Base-by-base conservation (phyloP, 164 flowering plant genomes). In the Liriodendron chinense region DNA sequence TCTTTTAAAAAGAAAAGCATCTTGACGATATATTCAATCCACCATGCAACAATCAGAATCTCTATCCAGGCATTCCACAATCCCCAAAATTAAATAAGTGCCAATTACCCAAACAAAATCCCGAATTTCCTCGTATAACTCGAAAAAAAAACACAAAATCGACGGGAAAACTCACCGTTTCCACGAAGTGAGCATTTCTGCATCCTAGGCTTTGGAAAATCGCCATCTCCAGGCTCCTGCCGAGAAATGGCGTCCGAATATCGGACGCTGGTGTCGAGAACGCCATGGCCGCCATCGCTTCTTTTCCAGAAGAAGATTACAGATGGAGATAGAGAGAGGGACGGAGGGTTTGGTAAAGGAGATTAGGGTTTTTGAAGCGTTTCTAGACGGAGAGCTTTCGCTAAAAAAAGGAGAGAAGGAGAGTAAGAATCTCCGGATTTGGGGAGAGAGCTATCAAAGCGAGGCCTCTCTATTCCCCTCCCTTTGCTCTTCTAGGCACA, bases 241-340 rank as follows among this genome's bases (percentile, higher is more conserved):
- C 65, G 69, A 66, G 43, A 28, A 22, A 7, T 10, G 22, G 13
- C 13, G 66, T n/a, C 13, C 66, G 66, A 22, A 13, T 5, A 0
- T 10, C 47, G 47, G 43, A 18, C 28, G 67, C 34, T 20, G 65
- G 20, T 12, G 73, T 43, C 53, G 20, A 12, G 16, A 72, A 61
- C 22, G 53, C 21, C 12, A 53, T 72, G 24, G 74, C 49, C 22
- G 66, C 66, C 74, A 72, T 72, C 47, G 16, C 69, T 64, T 64
- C 21, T 8, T 20, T 2, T 34, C 43, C 43, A 34, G 43, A 63
- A n/a, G 4, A 22, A 20, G 65, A 10, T 20, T 63, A n/a, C 9
- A 20, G 9, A 63, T 34, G 65, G 24, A 63, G 65, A 25, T 9
- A 48, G 9, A 20, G 10, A 25, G 20, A 34, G 28, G 43, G 13